Base-by-base conservation (phyloP, 495 filamentous ascomycete species). In the Tuber borchii region DNA sequence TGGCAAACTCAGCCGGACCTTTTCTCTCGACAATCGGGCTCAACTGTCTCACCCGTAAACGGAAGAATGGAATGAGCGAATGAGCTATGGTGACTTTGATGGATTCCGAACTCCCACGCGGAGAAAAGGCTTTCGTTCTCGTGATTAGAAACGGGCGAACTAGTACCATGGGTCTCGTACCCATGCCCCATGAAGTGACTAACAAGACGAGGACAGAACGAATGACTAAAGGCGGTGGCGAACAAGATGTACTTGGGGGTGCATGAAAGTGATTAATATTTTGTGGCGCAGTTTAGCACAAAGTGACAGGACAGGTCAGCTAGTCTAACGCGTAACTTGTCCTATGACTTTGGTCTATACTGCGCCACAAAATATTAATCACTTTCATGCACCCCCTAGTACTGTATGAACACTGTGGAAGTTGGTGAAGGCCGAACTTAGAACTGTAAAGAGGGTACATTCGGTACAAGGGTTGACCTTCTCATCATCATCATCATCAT, bases 211-310 rank as follows among this genome's bases (percentile, higher is more conserved):
- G 51, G 40, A 42, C 48, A 45, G 56, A 75, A 75, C 73, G 61
- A 45, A 71, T 43, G 10, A 22, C 37, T 45, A 70, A 78, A 79
- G 69, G 72, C 56, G 78, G 72, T 45, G 78, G 70, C 76, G 72
- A 78, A 79, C 71, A 26, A 78, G 68, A 70, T 40, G 39, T 40
- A 6, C n/a, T n/a, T n/a, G n/a, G n/a, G n/a, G n/a, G n/a, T n/a
- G n/a, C n/a, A n/a, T n/a, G n/a, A n/a, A n/a, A n/a, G n/a, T n/a
- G n/a, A n/a, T n/a, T n/a, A n/a, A n/a, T n/a, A n/a, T n/a, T n/a
- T n/a, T n/a, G n/a, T n/a, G n/a, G n/a, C n/a, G n/a, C n/a, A n/a
- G n/a, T n/a, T n/a, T n/a, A n/a, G n/a, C n/a, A n/a, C n/a, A n/a
- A n/a, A n/a, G n/a, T n/a, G n/a, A n/a, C n/a, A n/a, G n/a, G n/a